phyloP scores from a whole-genome alignment of 129 eudicot species.

The Apium graveolens region DNA sequence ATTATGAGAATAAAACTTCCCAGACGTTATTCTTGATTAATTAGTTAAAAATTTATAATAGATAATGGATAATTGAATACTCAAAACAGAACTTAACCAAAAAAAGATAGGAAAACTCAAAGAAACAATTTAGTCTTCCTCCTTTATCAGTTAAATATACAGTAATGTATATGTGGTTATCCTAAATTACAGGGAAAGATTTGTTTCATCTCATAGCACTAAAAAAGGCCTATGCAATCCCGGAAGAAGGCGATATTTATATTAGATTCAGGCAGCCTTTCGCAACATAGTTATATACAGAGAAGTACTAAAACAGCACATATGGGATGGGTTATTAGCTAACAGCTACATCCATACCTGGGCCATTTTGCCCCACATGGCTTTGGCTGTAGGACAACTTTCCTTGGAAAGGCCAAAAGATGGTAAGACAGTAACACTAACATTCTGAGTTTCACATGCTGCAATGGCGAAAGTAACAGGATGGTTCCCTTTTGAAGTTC shows the following conservation, averaged over 20 bases:
- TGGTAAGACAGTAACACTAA: constrained; percentile 82
- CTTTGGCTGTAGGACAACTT: constrained; percentile 67
- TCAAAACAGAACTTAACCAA: not conserved
- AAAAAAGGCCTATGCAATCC: not conserved
- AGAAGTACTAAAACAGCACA: not conserved
- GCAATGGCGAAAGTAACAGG: constrained; percentile 94
- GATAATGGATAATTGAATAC: not conserved
- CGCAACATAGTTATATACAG: not conserved
- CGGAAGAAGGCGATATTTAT: not conserved
- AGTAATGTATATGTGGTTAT: not conserved
- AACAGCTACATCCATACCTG: constrained; percentile 33
- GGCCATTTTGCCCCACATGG: constrained; percentile 89
- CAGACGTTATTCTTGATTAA: not conserved
- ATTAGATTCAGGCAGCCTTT: not conserved
- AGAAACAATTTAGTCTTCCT: not conserved
- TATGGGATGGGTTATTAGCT: not conserved
- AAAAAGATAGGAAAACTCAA: not conserved
- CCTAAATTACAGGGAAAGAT: not conserved
- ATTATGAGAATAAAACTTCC: not conserved
- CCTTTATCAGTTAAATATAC: not conserved
- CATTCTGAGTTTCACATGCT: constrained; percentile 96
- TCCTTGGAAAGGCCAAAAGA: constrained; percentile 83
- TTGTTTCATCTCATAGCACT: not conserved
- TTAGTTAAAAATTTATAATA: not conserved
- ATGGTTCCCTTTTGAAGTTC: constrained; percentile 81